A percentile compares a stretch with the other conserved stretches of the same genome.
phyloP scores from a whole-genome alignment of 2,329 filamentous ascomycete genomes.

The Colletotrichum sp. region DNA sequence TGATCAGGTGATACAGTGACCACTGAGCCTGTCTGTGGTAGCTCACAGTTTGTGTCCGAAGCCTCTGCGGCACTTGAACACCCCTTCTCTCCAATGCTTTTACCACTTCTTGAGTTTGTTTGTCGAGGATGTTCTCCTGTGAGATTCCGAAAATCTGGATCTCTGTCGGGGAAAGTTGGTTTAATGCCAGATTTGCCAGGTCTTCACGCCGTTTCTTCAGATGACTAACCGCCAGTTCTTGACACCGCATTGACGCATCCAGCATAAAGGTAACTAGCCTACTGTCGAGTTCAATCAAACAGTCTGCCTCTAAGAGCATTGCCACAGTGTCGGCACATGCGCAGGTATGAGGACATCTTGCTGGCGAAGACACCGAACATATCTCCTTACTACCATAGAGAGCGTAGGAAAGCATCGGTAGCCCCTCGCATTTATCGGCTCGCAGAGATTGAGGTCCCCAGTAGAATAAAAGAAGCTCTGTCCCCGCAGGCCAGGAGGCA shows the following conservation, averaged over 20 bases:
- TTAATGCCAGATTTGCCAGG: no score
- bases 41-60: no score
- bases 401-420: rapidly evolving
- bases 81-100: no score
- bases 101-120: no score
- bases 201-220: rapidly evolving
- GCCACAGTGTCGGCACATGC: rapidly evolving
- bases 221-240: no score
- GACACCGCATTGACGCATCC: no score
- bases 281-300: rapidly evolving
- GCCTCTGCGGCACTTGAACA: no score
- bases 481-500: rapidly evolving
- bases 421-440: rapidly evolving
- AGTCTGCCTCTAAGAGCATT: no score
- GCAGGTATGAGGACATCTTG: no score
- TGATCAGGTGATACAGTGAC: no score
- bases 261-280: rapidly evolving
- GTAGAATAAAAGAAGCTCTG: no score
- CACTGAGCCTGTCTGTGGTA: no score
- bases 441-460: rapidly evolving
- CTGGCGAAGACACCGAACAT: rapidly evolving
- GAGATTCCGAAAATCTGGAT: rapidly evolving
- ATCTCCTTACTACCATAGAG: rapidly evolving
- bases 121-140: rapidly evolving
- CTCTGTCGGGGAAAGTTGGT: rapidly evolving